Evolutionary conservation across 371 early-diverging fungal species (phyloP), one percentile per base, ranked within the genome.

Genomic region (Mucor mucedo): DNA sequence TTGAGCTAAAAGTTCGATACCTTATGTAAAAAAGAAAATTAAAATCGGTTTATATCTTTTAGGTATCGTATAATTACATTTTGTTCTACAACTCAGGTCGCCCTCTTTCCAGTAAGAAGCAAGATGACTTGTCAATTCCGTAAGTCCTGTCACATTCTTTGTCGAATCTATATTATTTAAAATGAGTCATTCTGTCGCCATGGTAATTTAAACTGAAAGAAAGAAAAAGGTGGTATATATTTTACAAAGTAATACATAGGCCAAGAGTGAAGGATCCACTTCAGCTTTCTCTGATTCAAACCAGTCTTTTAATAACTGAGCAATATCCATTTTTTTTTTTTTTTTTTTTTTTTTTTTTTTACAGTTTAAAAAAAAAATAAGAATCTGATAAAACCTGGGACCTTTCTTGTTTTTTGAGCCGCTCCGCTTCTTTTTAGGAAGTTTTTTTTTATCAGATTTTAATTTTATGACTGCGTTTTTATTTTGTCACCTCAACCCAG

Each of bases 211-310:
- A n/a, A 39, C 27, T 56, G 9, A 49, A 54, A 30, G 55, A 30
- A 30, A 28, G 11, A 29, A 27, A 35, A 29, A 6, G 7, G 5
- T 0, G 6, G 14, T 11, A 58, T 35, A 14, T 40, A 16, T 9
- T 35, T 69, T 72, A 75, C 75, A 65, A 33, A 75, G 53, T 10
- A 75, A 55, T 0, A 75, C 42, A 49, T 75, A 69, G 16, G 75
- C 75, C 39, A 75, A 49, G 30, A 75, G 62, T 5, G 75, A 72
- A 60, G 75, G 72, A 6, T 72, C 66, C 14, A 75, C 64, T 60
- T 69, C 67, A 11, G 49, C 33, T 48, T 63, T 66, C 21, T 69
- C 69, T 45, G 75, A 75, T 32, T 47, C 27, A 30, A 75, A 63
- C 75, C 75, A 75, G 45, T 69, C 61, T 9, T 40, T 47, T 33